Percentiles rank a stretch among this genome's conserved stretches.
Evolutionary conservation across 192 early-diverging fungal genomes (phyloP).

Genomic region (Coemansia sp.): DNA sequence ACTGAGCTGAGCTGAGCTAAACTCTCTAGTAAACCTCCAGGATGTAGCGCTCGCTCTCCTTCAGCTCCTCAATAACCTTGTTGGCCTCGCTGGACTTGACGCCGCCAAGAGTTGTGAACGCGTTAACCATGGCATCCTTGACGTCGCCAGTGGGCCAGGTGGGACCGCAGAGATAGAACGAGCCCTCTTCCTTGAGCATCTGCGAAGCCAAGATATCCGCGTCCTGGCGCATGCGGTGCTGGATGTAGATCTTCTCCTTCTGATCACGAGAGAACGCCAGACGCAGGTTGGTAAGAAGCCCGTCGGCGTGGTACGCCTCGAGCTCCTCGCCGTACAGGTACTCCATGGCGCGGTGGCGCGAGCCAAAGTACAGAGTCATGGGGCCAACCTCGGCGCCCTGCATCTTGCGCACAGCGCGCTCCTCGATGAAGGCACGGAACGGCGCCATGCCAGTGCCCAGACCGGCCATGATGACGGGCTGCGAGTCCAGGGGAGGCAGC

Average conservation of each 20-base stretch:
- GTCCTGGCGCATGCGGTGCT: conserved; percentile 92
- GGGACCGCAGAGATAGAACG: conserved; percentile 97
- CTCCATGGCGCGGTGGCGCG: conserved; percentile 88
- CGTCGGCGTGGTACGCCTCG: conserved; percentile 90
- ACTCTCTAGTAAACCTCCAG: conserved; percentile 77
- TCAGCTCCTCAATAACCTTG: conserved; percentile 80
- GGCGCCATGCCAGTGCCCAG: conserved; percentile 98
- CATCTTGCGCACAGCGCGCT: conserved; percentile 76
- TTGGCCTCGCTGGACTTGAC: conserved; percentile 61
- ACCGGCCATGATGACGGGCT: conserved; percentile 95
- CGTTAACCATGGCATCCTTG: conserved; percentile 79
- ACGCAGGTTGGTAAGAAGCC: conserved; percentile 81
- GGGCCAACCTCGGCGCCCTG: conserved; percentile 83
- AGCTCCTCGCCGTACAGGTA: conserved; percentile 96
- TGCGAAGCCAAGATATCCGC: conserved; percentile 65
- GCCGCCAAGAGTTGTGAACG: conserved; percentile 62
- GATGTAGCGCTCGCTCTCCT: conserved; percentile 89
- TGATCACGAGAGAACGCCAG: conserved; percentile 96
- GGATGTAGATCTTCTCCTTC: conserved; percentile 92
- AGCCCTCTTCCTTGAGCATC: conserved; percentile 71
- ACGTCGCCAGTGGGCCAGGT: conserved; percentile 96
- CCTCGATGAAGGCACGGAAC: conserved; percentile 96
- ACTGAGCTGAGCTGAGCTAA: too few species aligned
- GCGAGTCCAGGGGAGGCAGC: conserved; percentile 71
- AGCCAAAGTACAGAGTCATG: conserved; percentile 95